phyloP scores from a whole-genome alignment of 495 filamentous ascomycete genomes.

The Aspergillus wentii region DNA sequence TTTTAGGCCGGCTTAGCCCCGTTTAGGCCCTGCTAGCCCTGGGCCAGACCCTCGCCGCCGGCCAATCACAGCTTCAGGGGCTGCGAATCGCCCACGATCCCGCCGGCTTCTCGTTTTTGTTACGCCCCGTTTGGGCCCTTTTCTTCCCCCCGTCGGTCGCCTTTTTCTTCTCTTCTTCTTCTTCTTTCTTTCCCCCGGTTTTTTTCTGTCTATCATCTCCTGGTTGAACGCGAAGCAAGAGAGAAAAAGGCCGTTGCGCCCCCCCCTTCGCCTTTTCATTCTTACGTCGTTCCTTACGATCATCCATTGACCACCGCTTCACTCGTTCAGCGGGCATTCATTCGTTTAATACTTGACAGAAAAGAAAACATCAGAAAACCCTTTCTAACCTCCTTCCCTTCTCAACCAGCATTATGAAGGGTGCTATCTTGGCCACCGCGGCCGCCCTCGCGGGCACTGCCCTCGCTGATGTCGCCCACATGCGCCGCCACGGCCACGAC shows the following conservation, averaged over 20 bases:
- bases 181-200: constrained; percentile 27
- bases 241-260: constrained; percentile 49
- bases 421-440: constrained; percentile 57
- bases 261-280: constrained; percentile 39
- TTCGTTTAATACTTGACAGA: constrained; percentile 41
- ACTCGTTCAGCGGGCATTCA: constrained; percentile 95
- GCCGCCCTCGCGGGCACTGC: constrained; percentile 62
- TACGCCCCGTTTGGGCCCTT: background rate
- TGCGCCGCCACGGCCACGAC: constrained; percentile 58
- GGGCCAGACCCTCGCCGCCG: background rate
- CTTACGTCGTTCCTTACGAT: constrained; percentile 31
- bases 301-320: constrained; percentile 70
- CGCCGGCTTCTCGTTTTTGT: constrained; percentile 7
- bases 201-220: constrained; percentile 35
- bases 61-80: background rate
- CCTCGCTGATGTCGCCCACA: constrained; percentile 49
- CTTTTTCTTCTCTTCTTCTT: constrained; percentile 33
- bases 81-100: constrained; percentile 4
- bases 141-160: constrained; percentile 4
- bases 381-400: constrained; percentile 14
- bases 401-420: constrained; percentile 59
- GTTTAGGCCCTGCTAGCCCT: no score
- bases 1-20: constrained; percentile 2
- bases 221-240: no score
- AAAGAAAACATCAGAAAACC: constrained; percentile 3